phyloP scores from a whole-genome alignment of 1,139 yeast genomes.

The Magnusiomyces tetraspermus region DNA sequence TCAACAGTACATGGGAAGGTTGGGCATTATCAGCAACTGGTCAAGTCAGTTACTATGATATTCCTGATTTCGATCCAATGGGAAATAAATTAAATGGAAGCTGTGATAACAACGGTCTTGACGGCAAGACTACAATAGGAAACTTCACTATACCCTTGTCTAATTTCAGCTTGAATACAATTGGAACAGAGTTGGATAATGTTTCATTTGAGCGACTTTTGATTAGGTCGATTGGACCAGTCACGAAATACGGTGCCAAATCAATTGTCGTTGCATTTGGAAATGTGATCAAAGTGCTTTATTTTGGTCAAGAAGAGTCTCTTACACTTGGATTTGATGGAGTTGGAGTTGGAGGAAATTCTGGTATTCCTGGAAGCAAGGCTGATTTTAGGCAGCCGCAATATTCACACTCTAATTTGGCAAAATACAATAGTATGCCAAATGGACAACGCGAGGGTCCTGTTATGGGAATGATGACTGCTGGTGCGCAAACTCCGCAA shows the following conservation, averaged over 20 bases:
- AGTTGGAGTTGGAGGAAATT: background rate
- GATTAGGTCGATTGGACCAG: conserved; percentile 45
- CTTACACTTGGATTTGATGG: conserved; percentile 3
- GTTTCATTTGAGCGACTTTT: conserved; percentile 27
- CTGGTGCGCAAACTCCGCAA: conserved; percentile 3
- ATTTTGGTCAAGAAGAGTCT: conserved; percentile 52
- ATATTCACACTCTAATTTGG: conserved; percentile 1
- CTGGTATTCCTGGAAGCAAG: background rate
- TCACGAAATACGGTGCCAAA: conserved; percentile 64
- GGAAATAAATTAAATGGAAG: background rate
- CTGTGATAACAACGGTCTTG: conserved; percentile 20
- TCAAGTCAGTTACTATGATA: conserved; percentile 46
- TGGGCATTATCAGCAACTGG: conserved; percentile 68
- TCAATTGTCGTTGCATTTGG: conserved; percentile 69
- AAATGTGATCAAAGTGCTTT: conserved; percentile 57
- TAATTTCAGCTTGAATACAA: conserved; percentile 4
- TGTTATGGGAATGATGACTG: background rate
- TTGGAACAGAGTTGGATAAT: conserved; percentile 13
- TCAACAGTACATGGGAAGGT: conserved; percentile 55
- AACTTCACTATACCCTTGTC: background rate
- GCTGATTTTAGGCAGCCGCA: background rate
- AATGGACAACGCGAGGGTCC: background rate
- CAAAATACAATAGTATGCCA: background rate
- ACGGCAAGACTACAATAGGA: background rate
- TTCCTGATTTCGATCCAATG: conserved; percentile 42